phyloP scores from a whole-genome alignment of 495 filamentous ascomycete species.

The Apodospora peruviana region DNA sequence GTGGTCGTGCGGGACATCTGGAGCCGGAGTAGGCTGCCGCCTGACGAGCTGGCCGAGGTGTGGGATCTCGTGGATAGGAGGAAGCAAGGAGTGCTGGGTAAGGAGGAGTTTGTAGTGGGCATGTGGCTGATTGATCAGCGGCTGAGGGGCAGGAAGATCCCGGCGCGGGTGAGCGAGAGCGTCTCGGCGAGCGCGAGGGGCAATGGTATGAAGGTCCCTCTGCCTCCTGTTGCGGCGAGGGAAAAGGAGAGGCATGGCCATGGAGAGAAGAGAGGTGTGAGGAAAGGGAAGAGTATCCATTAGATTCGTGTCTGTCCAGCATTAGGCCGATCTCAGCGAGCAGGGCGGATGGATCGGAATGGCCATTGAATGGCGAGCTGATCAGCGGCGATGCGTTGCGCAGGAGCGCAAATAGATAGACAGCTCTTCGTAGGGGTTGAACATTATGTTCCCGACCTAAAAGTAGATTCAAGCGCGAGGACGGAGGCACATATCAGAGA shows the following conservation, averaged over 20 bases:
- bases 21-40: constrained; percentile 66
- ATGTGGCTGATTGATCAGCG: constrained; percentile 93
- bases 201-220: constrained; percentile 32
- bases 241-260: constrained; percentile 3
- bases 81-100: constrained; percentile 53
- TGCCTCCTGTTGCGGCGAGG: constrained; percentile 4
- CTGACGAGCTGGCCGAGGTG: constrained; percentile 65
- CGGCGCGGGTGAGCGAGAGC: constrained; percentile 67
- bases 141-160: constrained; percentile 82
- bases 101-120: constrained; percentile 89
- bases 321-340: too few species aligned
- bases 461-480: too few species aligned
- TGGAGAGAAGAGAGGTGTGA: too few species aligned
- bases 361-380: too few species aligned
- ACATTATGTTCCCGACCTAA: too few species aligned
- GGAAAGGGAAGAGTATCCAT: too few species aligned
- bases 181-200: constrained; percentile 82
- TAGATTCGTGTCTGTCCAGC: too few species aligned
- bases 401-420: too few species aligned
- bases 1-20: constrained; percentile 84
- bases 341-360: too few species aligned
- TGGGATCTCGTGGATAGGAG: constrained; percentile 78
- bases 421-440: too few species aligned
- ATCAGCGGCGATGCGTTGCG: too few species aligned
- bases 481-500: too few species aligned